A percentile compares a stretch with the other conserved stretches of the same genome.
Conservation (phyloP, 768 basidiomycete species). For the Rhodotorula kratochvilovae region DNA sequence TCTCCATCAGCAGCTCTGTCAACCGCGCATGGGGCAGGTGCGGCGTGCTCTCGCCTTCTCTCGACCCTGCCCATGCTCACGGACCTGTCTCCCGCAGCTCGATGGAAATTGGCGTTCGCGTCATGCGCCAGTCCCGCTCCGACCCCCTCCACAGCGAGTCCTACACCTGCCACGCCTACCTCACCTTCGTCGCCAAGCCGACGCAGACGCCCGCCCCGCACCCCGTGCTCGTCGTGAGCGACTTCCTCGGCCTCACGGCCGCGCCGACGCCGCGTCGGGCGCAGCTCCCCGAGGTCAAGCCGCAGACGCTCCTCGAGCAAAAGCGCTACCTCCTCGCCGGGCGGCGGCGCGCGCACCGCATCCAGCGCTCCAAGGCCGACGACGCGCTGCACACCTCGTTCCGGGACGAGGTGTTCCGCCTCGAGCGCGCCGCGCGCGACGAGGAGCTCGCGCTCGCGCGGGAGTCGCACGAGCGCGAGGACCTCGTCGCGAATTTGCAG, state of each 20-base stretch:
- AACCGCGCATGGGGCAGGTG: constrained; percentile 37
- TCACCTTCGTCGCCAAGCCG: constrained; percentile 36
- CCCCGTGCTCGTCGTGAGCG: background rate
- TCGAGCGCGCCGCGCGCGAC: constrained; percentile 7
- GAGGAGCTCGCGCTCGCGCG: background rate
- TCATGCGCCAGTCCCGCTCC: constrained; percentile 12
- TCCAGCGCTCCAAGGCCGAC: constrained; percentile 22
- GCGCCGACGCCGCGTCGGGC: constrained; percentile 6
- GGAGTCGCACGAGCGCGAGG: background rate
- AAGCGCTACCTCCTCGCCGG: constrained; percentile 41
- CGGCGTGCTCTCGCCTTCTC: background rate
- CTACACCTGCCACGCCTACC: constrained; percentile 39
- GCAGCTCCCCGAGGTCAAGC: constrained; percentile 26
- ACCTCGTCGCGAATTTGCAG: constrained; percentile 13
- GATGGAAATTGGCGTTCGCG: constrained; percentile 40
- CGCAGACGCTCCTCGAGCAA: constrained; percentile 27
- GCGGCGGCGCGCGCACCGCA: constrained; percentile 34
- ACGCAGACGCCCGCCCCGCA: background rate
- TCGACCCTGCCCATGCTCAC: background rate
- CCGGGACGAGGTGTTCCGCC: constrained; percentile 10
- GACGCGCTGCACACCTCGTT: constrained; percentile 18
- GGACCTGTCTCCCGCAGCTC: constrained; percentile 5
- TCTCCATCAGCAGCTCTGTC: constrained; percentile 24
- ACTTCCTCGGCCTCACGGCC: background rate
- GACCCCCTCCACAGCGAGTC: constrained; percentile 13